phyloP scores from a whole-genome alignment of 2,329 filamentous ascomycete species.

The Daldinia sp. region DNA sequence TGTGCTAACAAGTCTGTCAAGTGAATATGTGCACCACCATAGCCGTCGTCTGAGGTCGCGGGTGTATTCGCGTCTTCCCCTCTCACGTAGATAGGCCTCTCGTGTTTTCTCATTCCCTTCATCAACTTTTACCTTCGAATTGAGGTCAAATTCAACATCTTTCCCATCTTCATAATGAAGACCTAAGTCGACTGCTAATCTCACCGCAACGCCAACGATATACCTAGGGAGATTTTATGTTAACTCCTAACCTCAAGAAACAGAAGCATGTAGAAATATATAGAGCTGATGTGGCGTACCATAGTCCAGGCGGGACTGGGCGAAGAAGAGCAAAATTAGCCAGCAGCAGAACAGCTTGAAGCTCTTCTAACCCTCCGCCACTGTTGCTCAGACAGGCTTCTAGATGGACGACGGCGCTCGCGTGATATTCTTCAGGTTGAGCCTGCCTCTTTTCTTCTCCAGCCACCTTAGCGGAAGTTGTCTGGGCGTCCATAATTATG shows the following conservation, averaged over 20 bases:
- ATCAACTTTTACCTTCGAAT: conserved; percentile 54
- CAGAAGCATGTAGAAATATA: neutral
- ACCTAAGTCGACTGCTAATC: conserved; percentile 90
- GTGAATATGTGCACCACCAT: conserved; percentile 97
- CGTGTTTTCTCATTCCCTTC: conserved; percentile 51
- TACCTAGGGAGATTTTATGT: conserved; percentile 65
- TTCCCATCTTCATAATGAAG: conserved; percentile 92
- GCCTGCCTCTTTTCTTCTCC: conserved; percentile 61
- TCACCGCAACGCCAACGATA: conserved; percentile 92
- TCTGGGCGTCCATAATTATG: conserved; percentile 79
- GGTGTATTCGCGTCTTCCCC: conserved; percentile 81
- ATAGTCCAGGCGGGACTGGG: conserved; percentile 91
- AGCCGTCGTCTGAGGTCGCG: conserved; percentile 87
- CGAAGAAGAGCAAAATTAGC: conserved; percentile 92
- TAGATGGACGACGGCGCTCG: conserved; percentile 90
- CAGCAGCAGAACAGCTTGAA: conserved; percentile 91
- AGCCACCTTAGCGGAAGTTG: conserved; percentile 56
- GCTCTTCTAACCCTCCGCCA: conserved; percentile 89
- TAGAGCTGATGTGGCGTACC: conserved; percentile 61
- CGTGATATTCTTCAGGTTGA: conserved; percentile 96
- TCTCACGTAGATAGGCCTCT: conserved; percentile 61
- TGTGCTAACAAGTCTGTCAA: conserved; percentile 93
- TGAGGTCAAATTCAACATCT: conserved; percentile 69
- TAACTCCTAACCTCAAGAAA: conserved; percentile 15
- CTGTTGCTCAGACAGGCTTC: conserved; percentile 87